Conservation (phyloP, 2,329 filamentous ascomycete species). For the Sordariomycetes sp. region DNA sequence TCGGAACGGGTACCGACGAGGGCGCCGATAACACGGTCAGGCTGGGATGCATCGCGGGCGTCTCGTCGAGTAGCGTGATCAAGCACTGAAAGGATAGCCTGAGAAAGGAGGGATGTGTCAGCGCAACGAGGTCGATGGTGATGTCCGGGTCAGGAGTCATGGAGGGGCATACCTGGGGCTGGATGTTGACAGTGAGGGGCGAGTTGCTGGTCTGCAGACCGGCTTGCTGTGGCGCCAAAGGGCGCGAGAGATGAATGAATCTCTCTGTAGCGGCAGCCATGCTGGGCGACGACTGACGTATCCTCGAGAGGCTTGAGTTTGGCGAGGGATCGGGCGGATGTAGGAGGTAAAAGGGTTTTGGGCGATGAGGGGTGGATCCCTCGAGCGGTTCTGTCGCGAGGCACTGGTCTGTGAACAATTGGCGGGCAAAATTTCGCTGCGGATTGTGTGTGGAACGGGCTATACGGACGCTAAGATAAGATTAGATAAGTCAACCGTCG, state of each 20-base stretch:
- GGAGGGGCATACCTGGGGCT: constrained; percentile 68
- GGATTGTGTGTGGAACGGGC: constrained; percentile 37
- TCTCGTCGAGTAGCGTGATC: constrained; percentile 93
- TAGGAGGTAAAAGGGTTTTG: neutral
- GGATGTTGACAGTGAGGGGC: constrained; percentile 88
- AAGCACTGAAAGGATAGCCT: constrained; percentile 69
- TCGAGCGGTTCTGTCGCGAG: too few species aligned
- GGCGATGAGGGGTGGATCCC: constrained; percentile 1
- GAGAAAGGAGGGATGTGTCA: too few species aligned
- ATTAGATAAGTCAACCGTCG: constrained; percentile 24
- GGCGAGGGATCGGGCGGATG: neutral
- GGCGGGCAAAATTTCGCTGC: neutral
- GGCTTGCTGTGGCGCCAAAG: constrained; percentile 72
- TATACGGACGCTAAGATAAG: constrained; percentile 50
- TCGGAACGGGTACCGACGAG: constrained; percentile 88
- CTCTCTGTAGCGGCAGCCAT: constrained; percentile 76
- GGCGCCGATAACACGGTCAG: constrained; percentile 93
- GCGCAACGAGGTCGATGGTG: neutral
- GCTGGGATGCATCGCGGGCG: constrained; percentile 57
- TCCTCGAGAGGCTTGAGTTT: too few species aligned
- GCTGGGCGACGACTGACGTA: constrained; percentile 44
- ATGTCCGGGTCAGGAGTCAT: constrained; percentile 22
- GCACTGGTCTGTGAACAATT: neutral
- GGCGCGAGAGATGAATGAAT: constrained; percentile 91
- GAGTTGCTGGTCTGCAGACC: constrained; percentile 78